These are phyloP conservation scores for Boletus sp. DNA, from an alignment of 768 basidiomycete species.

Conservation along the genomic window DNA sequence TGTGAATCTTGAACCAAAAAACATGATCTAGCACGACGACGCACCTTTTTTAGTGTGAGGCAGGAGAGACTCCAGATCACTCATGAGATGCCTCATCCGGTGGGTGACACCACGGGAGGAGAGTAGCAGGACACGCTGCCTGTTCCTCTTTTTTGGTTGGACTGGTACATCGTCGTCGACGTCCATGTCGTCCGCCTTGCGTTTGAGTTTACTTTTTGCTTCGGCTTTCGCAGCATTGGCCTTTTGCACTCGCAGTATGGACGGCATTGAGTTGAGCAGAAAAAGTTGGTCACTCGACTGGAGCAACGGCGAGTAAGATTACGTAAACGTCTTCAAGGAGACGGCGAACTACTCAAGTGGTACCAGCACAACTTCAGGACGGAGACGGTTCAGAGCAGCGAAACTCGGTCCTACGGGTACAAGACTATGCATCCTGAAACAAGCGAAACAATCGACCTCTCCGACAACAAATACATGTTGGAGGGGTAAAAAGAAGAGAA, in stretches of 20 bases:
- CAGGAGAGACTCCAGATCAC: slow-evolving; percentile 82
- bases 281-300: neutral
- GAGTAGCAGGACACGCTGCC: slow-evolving; percentile 90
- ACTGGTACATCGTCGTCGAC: slow-evolving; percentile 46
- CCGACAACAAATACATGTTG: neutral
- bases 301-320: slow-evolving; percentile 7
- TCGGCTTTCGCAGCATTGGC: slow-evolving; percentile 51
- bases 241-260: slow-evolving; percentile 59
- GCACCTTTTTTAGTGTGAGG: slow-evolving; percentile 97
- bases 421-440: slow-evolving; percentile 10
- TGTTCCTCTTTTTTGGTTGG: slow-evolving; percentile 68
- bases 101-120: slow-evolving; percentile 93
- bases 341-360: neutral
- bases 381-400: neutral
- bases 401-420: slow-evolving; percentile 2
- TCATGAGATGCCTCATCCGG: slow-evolving; percentile 97
- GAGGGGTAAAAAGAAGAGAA: neutral
- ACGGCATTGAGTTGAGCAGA: slow-evolving; percentile 46
- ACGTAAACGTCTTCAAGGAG: slow-evolving; percentile 19
- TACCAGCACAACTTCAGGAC: neutral
- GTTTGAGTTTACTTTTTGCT: slow-evolving; percentile 47
- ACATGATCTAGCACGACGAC: slow-evolving; percentile 25
- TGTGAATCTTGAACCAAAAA: neutral
- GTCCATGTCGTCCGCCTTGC: slow-evolving; percentile 62
- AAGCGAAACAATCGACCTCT: slow-evolving; percentile 1